A percentile compares a stretch with the other conserved stretches of the same genome.
phyloP scores from a whole-genome alignment of 2,329 filamentous ascomycete genomes.

The Hortaea werneckii region DNA sequence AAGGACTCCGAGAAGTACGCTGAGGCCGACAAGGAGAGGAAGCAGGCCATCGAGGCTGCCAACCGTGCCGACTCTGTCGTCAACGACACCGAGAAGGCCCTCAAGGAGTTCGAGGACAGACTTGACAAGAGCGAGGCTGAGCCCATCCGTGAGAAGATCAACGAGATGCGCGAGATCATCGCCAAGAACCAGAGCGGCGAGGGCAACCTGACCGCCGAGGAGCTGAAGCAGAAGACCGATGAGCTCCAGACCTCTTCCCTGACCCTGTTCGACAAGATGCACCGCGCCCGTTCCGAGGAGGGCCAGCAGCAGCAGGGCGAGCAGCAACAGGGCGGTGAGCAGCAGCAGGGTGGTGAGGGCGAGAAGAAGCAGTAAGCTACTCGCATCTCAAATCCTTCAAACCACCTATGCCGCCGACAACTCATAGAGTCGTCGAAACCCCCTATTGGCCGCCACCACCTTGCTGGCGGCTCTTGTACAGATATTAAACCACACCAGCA shows the following conservation, averaged over 20 bases:
- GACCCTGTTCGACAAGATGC: constrained; percentile 99
- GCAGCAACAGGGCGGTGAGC: constrained; percentile 29
- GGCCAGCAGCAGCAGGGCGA: constrained; percentile 33
- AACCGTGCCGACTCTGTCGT: constrained; percentile 94
- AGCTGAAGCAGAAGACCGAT: constrained; percentile 98
- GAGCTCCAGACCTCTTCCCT: constrained; percentile 92
- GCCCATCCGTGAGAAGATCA: constrained; percentile 92
- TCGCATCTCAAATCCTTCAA: not conserved
- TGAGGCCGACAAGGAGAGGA: constrained; percentile 92
- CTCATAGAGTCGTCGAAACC: not conserved
- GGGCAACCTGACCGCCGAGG: constrained; percentile 70
- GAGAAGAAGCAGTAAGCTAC: constrained; percentile 58
- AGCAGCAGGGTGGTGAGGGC: constrained; percentile 43
- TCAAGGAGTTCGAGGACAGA: constrained; percentile 92
- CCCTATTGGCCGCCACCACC: not conserved
- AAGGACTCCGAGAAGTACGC: constrained; percentile 95
- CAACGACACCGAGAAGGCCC: constrained; percentile 95
- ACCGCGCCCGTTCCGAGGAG: constrained; percentile 66
- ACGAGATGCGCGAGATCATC: constrained; percentile 67
- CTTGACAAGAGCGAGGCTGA: constrained; percentile 95
- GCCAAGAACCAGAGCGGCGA: constrained; percentile 92
- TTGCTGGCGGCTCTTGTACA: constrained; percentile 1
- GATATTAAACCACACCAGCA: not conserved
- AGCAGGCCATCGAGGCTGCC: constrained; percentile 86
- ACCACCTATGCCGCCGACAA: too few relatives aligned